Conservation (phyloP, 2,329 filamentous ascomycete species). For the Stagonosporopsis rhizophila region DNA sequence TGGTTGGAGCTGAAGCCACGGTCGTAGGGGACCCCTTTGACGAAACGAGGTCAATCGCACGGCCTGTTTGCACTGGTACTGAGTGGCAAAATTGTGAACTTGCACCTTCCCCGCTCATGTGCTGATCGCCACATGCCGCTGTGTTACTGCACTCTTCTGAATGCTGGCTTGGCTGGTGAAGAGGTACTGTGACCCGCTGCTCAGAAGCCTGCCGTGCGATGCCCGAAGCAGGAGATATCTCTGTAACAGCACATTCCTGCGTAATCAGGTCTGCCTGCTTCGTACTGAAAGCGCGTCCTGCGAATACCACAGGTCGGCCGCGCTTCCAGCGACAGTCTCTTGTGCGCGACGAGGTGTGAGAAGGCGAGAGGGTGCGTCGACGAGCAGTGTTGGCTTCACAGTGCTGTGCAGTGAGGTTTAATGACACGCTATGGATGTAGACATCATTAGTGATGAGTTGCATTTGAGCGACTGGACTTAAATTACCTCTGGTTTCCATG, state of each 20-base stretch:
- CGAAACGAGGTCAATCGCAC: background rate
- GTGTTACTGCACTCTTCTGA: background rate
- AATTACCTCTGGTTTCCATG: constrained; percentile 3
- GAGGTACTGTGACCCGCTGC: background rate
- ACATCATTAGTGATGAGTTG: background rate
- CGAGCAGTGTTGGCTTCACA: constrained; percentile 8
- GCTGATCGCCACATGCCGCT: background rate
- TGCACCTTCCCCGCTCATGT: background rate
- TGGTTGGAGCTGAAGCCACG: background rate
- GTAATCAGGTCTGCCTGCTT: background rate
- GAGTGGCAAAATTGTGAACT: background rate
- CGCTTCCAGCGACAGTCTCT: constrained; percentile 29
- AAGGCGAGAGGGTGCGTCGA: constrained; percentile 11
- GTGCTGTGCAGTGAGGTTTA: background rate
- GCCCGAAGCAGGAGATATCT: background rate
- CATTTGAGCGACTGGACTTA: background rate
- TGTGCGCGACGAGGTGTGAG: constrained; percentile 5
- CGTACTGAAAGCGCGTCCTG: constrained; percentile 16
- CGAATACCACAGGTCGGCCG: constrained; percentile 25
- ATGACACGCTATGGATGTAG: background rate
- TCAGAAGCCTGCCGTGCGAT: background rate
- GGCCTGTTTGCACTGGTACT: background rate
- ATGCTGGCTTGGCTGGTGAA: background rate
- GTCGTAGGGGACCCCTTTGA: background rate
- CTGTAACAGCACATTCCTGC: background rate